Percentiles rank a stretch among this genome's conserved stretches.
Evolutionary conservation across 2,329 filamentous ascomycete genomes (phyloP).

Genomic region (Pyrenochaeta sp.): DNA sequence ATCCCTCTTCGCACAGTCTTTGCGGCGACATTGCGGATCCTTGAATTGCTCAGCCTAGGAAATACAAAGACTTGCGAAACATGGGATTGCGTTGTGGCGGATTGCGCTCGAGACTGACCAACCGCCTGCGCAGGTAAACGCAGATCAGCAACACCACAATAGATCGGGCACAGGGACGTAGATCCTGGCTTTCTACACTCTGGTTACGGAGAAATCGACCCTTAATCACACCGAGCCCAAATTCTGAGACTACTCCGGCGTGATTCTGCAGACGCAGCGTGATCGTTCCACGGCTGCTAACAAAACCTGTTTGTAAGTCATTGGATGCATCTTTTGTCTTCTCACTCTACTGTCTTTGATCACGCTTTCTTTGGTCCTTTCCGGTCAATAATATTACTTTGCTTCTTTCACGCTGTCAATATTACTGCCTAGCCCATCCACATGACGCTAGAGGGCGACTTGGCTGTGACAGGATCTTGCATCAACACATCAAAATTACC

Average conservation of each 20-base stretch:
- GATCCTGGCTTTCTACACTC: background rate
- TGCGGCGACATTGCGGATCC: background rate
- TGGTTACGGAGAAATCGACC: background rate
- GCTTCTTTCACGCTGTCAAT: background rate
- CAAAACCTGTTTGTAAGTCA: background rate
- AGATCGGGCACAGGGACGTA: background rate
- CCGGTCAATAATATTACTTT: background rate
- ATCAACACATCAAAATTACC: conserved; percentile 4
- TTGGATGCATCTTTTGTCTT: background rate
- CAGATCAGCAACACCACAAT: background rate
- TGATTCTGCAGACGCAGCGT: conserved; percentile 1
- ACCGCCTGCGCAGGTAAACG: conserved; percentile 24
- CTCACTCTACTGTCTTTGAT: background rate
- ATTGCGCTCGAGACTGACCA: conserved; percentile 12
- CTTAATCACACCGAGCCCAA: background rate
- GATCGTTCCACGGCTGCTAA: background rate
- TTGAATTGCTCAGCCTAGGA: background rate
- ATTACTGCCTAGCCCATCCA: background rate
- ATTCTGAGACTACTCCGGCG: background rate
- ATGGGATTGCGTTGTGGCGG: conserved; percentile 19
- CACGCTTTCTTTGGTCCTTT: background rate
- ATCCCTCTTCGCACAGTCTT: background rate
- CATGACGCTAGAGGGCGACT: background rate
- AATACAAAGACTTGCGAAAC: conserved; percentile 11
- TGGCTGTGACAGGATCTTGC: background rate